Conservation (phyloP, 192 early-diverging fungal species). For the Linnemannia schmuckeri region DNA sequence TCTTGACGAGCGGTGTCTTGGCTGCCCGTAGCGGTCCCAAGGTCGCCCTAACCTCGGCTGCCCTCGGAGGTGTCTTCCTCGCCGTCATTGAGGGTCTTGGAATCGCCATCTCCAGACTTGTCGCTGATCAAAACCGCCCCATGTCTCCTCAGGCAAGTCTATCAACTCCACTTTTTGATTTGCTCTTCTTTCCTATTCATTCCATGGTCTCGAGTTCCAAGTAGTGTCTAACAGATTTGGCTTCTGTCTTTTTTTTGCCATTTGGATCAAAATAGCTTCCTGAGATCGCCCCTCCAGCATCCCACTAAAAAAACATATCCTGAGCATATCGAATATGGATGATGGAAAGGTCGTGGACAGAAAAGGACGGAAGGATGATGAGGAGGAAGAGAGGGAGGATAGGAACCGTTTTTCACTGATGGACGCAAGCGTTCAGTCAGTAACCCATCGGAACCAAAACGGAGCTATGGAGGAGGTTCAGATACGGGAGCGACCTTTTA, state of each 20-base stretch:
- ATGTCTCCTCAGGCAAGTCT: conserved; percentile 54
- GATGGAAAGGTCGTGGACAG: neutral
- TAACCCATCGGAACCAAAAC: neutral
- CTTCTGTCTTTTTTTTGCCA: neutral
- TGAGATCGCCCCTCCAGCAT: conserved; percentile 56
- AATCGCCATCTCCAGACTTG: conserved; percentile 57
- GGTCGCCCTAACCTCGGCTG: conserved; percentile 73
- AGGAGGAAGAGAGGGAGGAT: neutral
- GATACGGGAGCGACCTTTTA: neutral
- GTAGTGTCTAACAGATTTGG: neutral
- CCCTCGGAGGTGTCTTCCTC: conserved; percentile 92
- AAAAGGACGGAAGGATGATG: neutral
- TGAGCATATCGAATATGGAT: neutral
- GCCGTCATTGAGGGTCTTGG: conserved; percentile 97
- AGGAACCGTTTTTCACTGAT: neutral
- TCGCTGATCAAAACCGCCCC: conserved; percentile 48
- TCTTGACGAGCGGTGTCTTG: conserved; percentile 94
- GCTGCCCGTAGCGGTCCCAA: conserved; percentile 88
- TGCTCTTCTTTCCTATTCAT: neutral
- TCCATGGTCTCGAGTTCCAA: neutral
- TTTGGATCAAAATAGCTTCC: conserved; percentile 31
- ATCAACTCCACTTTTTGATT: neutral
- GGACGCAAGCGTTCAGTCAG: neutral
- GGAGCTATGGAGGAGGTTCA: neutral
- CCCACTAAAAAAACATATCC: conserved; percentile 37